Conservation (phyloP, 192 early-diverging fungal species). For the Helicostylum pulchrum region DNA sequence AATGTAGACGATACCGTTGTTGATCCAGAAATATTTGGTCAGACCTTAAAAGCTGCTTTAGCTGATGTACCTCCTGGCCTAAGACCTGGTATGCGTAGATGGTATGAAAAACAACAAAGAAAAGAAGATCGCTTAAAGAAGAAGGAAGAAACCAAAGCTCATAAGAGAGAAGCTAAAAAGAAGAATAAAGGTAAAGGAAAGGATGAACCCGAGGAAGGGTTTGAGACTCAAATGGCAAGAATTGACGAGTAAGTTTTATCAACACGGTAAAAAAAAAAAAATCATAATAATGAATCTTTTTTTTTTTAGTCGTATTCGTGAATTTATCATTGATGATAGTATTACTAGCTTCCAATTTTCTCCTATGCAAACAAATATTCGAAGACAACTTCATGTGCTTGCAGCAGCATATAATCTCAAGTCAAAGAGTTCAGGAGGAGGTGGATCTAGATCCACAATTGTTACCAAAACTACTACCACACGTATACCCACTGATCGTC, state of each 20-base stretch:
- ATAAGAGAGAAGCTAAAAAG: not conserved
- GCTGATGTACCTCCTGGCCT: conserved; percentile 20
- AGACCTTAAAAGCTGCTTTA: conserved; percentile 14
- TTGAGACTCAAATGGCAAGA: conserved; percentile 6
- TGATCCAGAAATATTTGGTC: conserved; percentile 11
- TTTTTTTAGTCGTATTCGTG: conserved; percentile 17
- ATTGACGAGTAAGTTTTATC: conserved; percentile 8
- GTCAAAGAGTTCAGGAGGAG: conserved; percentile 45
- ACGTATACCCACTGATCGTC: conserved; percentile 39
- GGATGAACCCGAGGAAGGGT: not conserved
- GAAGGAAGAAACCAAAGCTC: not conserved
- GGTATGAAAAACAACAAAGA: conserved; percentile 16
- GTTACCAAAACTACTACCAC: conserved; percentile 40
- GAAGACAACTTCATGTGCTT: conserved; percentile 44
- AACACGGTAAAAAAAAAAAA: not conserved
- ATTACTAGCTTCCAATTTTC: conserved; percentile 39
- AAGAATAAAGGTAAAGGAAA: not conserved
- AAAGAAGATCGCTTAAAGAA: conserved; percentile 4
- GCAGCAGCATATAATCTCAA: conserved; percentile 45
- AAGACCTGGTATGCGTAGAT: conserved; percentile 20
- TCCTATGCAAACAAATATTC: conserved; percentile 42
- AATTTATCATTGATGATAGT: conserved; percentile 30
- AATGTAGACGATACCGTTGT: not conserved
- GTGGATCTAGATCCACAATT: conserved; percentile 17
- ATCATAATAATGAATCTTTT: not conserved